Evolutionary conservation across 345 rosid species (phyloP).

Genomic region (Aquilaria yunnanensis): DNA sequence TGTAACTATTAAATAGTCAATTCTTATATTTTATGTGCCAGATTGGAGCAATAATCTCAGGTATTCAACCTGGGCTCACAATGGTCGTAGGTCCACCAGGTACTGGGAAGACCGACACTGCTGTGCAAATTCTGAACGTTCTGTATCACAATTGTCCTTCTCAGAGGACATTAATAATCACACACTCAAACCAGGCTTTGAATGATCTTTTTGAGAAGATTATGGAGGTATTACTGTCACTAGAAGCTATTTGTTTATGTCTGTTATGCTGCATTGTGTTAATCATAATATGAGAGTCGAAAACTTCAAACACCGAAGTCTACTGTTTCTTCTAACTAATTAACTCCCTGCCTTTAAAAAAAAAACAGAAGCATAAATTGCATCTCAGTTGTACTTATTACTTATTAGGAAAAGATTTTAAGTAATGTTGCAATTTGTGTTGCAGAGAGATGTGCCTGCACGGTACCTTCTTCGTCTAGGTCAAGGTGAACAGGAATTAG

Average conservation of each 20-base stretch:
- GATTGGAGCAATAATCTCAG: slow-evolving; percentile 96
- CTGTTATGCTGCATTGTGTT: no score
- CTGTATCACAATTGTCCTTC: slow-evolving; percentile 97
- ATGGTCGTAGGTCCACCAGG: slow-evolving; percentile 99
- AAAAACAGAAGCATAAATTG: no score
- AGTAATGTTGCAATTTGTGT: slow-evolving; percentile 10
- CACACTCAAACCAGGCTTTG: slow-evolving; percentile 97
- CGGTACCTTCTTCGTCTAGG: slow-evolving; percentile 98
- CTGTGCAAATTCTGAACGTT: slow-evolving; percentile 92
- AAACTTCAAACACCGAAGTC: no score
- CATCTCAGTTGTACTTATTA: no score
- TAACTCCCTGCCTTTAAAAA: slow-evolving; percentile 5
- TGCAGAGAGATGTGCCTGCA: slow-evolving; percentile 99
- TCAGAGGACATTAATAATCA: slow-evolving; percentile 94
- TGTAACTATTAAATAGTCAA: background rate
- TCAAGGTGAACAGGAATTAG: slow-evolving; percentile 99
- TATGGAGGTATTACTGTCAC: slow-evolving; percentile 54
- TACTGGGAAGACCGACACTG: slow-evolving; percentile 99
- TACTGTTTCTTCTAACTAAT: background rate
- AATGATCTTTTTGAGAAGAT: slow-evolving; percentile 99
- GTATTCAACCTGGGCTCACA: slow-evolving; percentile 94
- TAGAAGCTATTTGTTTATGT: no score
- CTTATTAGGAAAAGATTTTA: no score
- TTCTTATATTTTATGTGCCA: slow-evolving; percentile 22
- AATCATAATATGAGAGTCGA: no score